These are phyloP conservation scores for Neurospora sp. DNA, from an alignment of 495 filamentous ascomycete species.

Conservation along the genomic window DNA sequence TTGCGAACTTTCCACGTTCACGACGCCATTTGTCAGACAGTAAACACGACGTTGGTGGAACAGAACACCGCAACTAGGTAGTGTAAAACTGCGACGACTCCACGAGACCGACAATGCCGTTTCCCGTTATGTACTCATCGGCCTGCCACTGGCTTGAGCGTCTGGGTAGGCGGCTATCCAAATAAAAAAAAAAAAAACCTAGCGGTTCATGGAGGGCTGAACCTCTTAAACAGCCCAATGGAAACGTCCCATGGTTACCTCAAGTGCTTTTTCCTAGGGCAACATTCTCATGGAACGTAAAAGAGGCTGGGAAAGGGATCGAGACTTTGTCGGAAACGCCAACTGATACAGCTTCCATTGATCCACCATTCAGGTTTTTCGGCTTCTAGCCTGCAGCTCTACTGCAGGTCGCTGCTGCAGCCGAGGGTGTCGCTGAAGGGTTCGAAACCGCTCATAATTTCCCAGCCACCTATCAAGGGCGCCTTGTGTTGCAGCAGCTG, in stretches of 20 bases:
- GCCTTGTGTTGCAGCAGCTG: conserved; percentile 3
- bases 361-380: conserved; percentile 9
- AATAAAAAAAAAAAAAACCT: background rate
- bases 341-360: conserved; percentile 13
- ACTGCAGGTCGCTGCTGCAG: conserved; percentile 12
- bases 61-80: background rate
- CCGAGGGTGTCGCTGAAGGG: conserved; percentile 10
- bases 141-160: background rate
- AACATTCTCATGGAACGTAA: background rate
- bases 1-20: background rate
- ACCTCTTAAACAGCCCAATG: background rate
- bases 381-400: conserved; percentile 15
- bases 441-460: background rate
- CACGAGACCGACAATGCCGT: background rate
- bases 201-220: background rate
- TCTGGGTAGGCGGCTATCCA: background rate
- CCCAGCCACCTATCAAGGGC: conserved; percentile 7
- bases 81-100: background rate
- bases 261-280: background rate
- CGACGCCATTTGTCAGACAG: background rate
- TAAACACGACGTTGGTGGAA: background rate
- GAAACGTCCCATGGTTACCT: background rate
- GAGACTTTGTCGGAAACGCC: conserved; percentile 5
- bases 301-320: conserved; percentile 18
- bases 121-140: background rate